A percentile compares a stretch with the other conserved stretches of the same genome.
phyloP scores from a whole-genome alignment of 306 rosid species.

The Psophocarpus tetragonolobus region DNA sequence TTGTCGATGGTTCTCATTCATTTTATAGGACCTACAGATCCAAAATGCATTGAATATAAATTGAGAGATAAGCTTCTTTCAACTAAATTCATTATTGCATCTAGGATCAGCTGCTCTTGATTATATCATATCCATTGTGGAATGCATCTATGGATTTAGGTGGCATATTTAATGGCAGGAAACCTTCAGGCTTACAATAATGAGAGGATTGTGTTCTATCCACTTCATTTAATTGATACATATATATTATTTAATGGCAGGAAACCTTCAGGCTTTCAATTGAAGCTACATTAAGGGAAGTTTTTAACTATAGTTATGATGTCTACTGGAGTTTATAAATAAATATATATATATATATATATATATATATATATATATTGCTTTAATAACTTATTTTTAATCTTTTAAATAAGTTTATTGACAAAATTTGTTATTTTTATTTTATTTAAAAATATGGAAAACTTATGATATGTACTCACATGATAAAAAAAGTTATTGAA shows the following conservation, averaged over 20 bases:
- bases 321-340: neutral
- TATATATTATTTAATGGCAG: constrained; percentile 43
- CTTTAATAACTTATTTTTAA: neutral
- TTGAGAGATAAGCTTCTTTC: constrained; percentile 47
- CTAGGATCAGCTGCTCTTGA: constrained; percentile 14
- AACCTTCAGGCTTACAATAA: constrained; percentile 24
- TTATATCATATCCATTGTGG: constrained; percentile 19
- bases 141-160: constrained; percentile 45
- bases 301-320: neutral
- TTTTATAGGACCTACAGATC: constrained; percentile 31
- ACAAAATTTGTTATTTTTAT: neutral
- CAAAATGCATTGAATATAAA: constrained; percentile 37
- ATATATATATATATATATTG: too few relatives aligned
- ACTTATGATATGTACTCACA: neutral
- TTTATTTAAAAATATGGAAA: neutral
- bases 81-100: constrained; percentile 51
- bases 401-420: too few relatives aligned
- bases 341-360: too few relatives aligned
- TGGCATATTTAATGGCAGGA: constrained; percentile 47
- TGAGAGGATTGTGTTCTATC: neutral
- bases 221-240: constrained; percentile 2
- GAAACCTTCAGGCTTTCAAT: constrained; percentile 18
- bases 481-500: neutral
- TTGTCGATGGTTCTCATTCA: constrained; percentile 32
- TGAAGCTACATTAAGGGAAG: neutral